Evolutionary conservation across 2,329 filamentous ascomycete species (phyloP).

Genomic region (Escovopsis sp.): DNA sequence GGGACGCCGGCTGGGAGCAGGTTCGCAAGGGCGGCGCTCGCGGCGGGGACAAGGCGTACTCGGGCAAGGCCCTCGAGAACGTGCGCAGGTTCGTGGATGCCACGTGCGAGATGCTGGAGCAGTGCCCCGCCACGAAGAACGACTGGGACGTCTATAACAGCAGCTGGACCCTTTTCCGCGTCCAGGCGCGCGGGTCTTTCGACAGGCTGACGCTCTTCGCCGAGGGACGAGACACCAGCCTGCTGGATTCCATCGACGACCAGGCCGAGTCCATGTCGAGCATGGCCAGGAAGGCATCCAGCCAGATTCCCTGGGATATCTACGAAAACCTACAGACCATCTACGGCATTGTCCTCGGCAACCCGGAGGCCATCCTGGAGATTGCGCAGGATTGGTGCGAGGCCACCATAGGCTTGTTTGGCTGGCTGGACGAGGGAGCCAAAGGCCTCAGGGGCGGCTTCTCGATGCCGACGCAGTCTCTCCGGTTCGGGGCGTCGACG

Average conservation of each 20-base stretch:
- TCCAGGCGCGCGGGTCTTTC: conserved; percentile 53
- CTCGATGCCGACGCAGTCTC: conserved; percentile 19
- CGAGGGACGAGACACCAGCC: conserved; percentile 49
- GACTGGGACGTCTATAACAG: conserved; percentile 74
- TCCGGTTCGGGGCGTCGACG: conserved; percentile 19
- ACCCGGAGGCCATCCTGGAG: conserved; percentile 58
- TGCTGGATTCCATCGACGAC: conserved; percentile 14
- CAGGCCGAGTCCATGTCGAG: conserved; percentile 43
- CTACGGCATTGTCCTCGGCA: conserved; percentile 69
- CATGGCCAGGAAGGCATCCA: conserved; percentile 63
- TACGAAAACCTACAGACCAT: conserved; percentile 72
- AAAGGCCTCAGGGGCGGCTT: conserved; percentile 25
- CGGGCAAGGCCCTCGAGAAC: conserved; percentile 60
- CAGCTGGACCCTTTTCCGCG: conserved; percentile 75
- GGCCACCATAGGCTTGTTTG: conserved; percentile 65
- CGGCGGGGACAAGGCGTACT: conserved; percentile 53
- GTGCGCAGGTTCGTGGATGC: conserved; percentile 57
- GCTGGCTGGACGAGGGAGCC: conserved; percentile 85
- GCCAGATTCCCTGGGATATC: conserved; percentile 75
- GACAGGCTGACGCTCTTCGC: conserved; percentile 63
- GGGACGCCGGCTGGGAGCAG: conserved; percentile 62
- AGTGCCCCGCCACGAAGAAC: conserved; percentile 52
- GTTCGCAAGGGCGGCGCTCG: conserved; percentile 56
- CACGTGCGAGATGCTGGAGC: conserved; percentile 53
- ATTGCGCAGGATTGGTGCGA: conserved; percentile 85